These are phyloP conservation scores for Calonectria hongkongensis DNA, from an alignment of 2,329 filamentous ascomycete species.

Conservation along the genomic window DNA sequence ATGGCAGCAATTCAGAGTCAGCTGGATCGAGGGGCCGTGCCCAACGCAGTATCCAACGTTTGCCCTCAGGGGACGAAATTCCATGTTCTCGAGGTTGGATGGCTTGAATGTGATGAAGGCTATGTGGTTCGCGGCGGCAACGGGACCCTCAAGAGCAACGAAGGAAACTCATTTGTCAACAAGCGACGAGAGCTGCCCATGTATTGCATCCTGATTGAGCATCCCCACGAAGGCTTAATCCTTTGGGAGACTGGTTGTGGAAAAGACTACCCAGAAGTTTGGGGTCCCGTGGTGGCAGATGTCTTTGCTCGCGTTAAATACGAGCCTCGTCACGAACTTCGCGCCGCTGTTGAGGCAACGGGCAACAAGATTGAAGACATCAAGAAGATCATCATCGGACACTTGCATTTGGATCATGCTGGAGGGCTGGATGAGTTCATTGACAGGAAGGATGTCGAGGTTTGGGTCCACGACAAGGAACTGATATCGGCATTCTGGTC, in stretches of 20 bases:
- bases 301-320: slow-evolving; percentile 46
- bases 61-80: slow-evolving; percentile 32
- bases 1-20: slow-evolving; percentile 33
- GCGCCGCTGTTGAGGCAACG: slow-evolving; percentile 44
- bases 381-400: slow-evolving; percentile 67
- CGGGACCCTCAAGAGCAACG: slow-evolving; percentile 25
- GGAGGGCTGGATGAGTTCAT: slow-evolving; percentile 67
- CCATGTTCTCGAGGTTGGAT: slow-evolving; percentile 36
- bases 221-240: slow-evolving; percentile 46
- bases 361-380: slow-evolving; percentile 65
- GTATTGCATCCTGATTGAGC: slow-evolving; percentile 43
- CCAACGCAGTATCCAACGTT: slow-evolving; percentile 11
- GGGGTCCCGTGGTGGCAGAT: slow-evolving; percentile 43
- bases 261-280: slow-evolving; percentile 45
- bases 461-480: slow-evolving; percentile 68
- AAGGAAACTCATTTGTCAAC: slow-evolving; percentile 31
- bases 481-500: slow-evolving; percentile 67
- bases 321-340: slow-evolving; percentile 42
- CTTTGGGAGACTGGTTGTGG: slow-evolving; percentile 45
- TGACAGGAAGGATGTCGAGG: slow-evolving; percentile 62
- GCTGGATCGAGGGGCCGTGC: slow-evolving; percentile 26
- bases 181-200: slow-evolving; percentile 35
- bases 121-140: slow-evolving; percentile 32
- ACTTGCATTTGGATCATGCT: slow-evolving; percentile 69
- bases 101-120: slow-evolving; percentile 36